These are phyloP conservation scores for Pulveroboletus frians DNA, from an alignment of 768 basidiomycete genomes.

Conservation along the genomic window DNA sequence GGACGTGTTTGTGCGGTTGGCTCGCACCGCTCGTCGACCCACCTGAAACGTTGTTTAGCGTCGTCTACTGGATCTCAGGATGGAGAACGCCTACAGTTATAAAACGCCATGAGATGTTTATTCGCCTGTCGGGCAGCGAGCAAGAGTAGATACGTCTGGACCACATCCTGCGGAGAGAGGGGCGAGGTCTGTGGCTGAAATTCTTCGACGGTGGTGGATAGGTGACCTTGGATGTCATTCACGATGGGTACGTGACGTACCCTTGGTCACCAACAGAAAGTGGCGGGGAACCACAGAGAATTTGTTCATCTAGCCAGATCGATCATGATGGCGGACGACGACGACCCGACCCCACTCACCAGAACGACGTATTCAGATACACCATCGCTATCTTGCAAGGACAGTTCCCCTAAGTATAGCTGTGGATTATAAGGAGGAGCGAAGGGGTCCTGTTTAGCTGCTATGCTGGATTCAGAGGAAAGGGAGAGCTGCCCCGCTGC, in stretches of 20 bases:
- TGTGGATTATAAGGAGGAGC: conserved; percentile 78
- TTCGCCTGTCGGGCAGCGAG: conserved; percentile 59
- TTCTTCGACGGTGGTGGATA: conserved; percentile 37
- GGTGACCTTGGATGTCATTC: not conserved
- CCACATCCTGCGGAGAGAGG: conserved; percentile 71
- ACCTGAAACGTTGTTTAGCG: conserved; percentile 38
- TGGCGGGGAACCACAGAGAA: conserved; percentile 80
- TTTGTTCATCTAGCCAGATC: conserved; percentile 66
- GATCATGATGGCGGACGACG: conserved; percentile 1
- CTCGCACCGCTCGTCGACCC: conserved; percentile 80
- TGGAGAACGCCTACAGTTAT: conserved; percentile 61
- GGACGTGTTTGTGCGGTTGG: conserved; percentile 88
- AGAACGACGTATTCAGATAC: conserved; percentile 60
- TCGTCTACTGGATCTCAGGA: not conserved
- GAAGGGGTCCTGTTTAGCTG: conserved; percentile 60
- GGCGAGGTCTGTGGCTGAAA: conserved; percentile 77
- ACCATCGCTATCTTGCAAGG: conserved; percentile 43
- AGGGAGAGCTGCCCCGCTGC: conserved; percentile 34
- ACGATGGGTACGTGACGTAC: conserved; percentile 33
- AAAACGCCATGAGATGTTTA: conserved; percentile 72
- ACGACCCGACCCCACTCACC: conserved; percentile 39
- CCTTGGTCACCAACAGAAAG: conserved; percentile 84
- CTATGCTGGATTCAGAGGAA: conserved; percentile 19
- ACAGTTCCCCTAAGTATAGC: conserved; percentile 70
- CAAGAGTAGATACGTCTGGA: conserved; percentile 70